Conservation (phyloP, 495 filamentous ascomycete species). For the Clavariopsis aquatica region DNA sequence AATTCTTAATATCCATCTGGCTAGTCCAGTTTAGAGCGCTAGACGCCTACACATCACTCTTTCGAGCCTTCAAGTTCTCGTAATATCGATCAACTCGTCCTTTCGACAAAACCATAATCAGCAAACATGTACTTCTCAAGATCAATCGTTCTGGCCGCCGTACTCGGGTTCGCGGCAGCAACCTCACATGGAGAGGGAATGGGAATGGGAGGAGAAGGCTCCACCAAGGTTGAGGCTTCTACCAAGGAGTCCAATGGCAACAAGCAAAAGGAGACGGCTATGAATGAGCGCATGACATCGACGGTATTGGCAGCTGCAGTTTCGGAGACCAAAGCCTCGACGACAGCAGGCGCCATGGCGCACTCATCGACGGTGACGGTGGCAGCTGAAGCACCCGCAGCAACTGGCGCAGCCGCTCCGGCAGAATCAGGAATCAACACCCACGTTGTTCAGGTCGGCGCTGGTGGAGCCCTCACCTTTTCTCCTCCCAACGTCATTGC, state of each 20-base stretch:
- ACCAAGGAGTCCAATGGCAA: not conserved
- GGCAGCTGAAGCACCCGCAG: not conserved
- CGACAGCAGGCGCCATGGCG: not conserved
- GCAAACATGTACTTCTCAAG: constrained; percentile 37
- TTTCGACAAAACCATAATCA: constrained; percentile 22
- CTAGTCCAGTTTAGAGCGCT: constrained; percentile 41
- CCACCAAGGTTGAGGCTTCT: not conserved
- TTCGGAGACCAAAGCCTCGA: not conserved
- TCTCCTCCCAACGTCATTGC: constrained; percentile 49
- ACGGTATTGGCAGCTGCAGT: constrained; percentile 2
- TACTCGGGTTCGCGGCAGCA: constrained; percentile 27
- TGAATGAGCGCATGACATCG: not conserved
- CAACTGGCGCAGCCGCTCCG: constrained; percentile 2
- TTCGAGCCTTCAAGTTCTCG: constrained; percentile 13
- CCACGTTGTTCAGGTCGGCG: constrained; percentile 38
- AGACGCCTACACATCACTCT: constrained; percentile 29
- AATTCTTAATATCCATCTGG: constrained; percentile 38
- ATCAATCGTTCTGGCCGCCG: constrained; percentile 26
- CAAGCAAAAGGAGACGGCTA: not conserved
- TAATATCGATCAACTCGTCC: constrained; percentile 33
- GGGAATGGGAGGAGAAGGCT: not conserved
- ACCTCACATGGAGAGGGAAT: constrained; percentile 16
- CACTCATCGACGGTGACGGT: not conserved
- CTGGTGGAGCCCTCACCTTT: constrained; percentile 40
- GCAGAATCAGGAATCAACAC: constrained; percentile 22